Evolutionary conservation across 2,329 filamentous ascomycete species (phyloP).

Genomic region (Calonectria pteridis): DNA sequence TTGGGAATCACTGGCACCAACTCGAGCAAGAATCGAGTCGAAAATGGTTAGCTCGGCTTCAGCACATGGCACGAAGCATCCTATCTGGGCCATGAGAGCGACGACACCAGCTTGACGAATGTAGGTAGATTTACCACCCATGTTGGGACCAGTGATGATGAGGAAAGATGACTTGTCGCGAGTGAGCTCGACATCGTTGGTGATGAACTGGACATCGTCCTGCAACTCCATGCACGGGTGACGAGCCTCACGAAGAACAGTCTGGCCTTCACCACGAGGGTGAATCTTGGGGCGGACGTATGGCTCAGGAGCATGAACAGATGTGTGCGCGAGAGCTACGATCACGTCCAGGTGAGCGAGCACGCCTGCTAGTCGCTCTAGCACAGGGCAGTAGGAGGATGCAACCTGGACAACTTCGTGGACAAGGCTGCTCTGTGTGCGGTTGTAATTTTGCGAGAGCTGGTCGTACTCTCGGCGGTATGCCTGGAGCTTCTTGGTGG

Average conservation of each 20-base stretch:
- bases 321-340: slow-evolving; percentile 91
- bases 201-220: slow-evolving; percentile 98
- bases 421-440: slow-evolving; percentile 91
- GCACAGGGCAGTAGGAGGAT: slow-evolving; percentile 91
- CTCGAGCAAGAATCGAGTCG: slow-evolving; percentile 94
- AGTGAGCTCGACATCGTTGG: slow-evolving; percentile 89
- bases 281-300: slow-evolving; percentile 95
- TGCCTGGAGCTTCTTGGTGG: slow-evolving; percentile 82
- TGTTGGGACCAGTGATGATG: slow-evolving; percentile 97
- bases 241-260: slow-evolving; percentile 89
- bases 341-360: slow-evolving; percentile 96
- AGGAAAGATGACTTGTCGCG: slow-evolving; percentile 88
- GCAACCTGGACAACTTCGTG: slow-evolving; percentile 94
- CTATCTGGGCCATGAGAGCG: slow-evolving; percentile 95
- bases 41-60: slow-evolving; percentile 95
- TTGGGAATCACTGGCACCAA: slow-evolving; percentile 95
- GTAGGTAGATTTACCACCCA: slow-evolving; percentile 99
- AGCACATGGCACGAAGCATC: slow-evolving; percentile 93
- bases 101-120: slow-evolving; percentile 98
- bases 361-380: slow-evolving; percentile 89
- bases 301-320: slow-evolving; percentile 90
- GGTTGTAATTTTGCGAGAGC: slow-evolving; percentile 92
- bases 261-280: slow-evolving; percentile 86
- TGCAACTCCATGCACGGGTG: slow-evolving; percentile 99
- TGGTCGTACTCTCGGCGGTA: slow-evolving; percentile 94